Evolutionary conservation across 2,329 filamentous ascomycete species (phyloP), one percentile per base, ranked within the genome.

Genomic region (Epichloe gansuensis): DNA sequence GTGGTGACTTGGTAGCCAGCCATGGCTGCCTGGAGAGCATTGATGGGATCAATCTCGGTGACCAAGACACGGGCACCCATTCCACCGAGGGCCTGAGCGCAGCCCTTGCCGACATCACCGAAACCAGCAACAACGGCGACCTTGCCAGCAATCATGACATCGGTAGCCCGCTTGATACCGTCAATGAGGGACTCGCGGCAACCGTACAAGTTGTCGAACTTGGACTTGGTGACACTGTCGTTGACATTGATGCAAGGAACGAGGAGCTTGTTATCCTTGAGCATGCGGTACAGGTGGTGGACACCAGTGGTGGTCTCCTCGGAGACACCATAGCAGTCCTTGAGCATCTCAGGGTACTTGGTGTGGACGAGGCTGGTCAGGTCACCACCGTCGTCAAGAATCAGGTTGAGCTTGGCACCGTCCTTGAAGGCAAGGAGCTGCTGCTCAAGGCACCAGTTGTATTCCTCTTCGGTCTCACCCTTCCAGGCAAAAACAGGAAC

Each of bases 91-190:
- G 91, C 91, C 78, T 93, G 81, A 66, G 91, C 90, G 71, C 93
- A 97, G 65, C 91, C 91, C 85, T 98, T 98, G 72, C 91, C 91
- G 72, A 98, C 93, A 75, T 98, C 91, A 84, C 91, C 91, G 79
- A 85, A 98, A 72, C 93, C 93, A 66, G 93, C 93, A 62, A 98
- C 93, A 62, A 97, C 90, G 61, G 88, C 89, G 66, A 96, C 83
- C 86, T 98, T 97, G 73, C 93, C 93, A 68, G 93, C 93, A 80
- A 97, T 91, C 93, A 98, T 98, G 74, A 97, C 93, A 78, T 98
- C 91, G 73, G 93, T 98, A 65, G 93, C 91, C 78, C 91, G 91
- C 87, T 97, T 98, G 84, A 98, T 97, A 72, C 93, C 93, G 73
- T 98, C 93, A 67, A 98, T 84, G 65, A 98, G 86, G 59, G 91